phyloP scores from a whole-genome alignment of 345 rosid species.

The Corymbia maculata region DNA sequence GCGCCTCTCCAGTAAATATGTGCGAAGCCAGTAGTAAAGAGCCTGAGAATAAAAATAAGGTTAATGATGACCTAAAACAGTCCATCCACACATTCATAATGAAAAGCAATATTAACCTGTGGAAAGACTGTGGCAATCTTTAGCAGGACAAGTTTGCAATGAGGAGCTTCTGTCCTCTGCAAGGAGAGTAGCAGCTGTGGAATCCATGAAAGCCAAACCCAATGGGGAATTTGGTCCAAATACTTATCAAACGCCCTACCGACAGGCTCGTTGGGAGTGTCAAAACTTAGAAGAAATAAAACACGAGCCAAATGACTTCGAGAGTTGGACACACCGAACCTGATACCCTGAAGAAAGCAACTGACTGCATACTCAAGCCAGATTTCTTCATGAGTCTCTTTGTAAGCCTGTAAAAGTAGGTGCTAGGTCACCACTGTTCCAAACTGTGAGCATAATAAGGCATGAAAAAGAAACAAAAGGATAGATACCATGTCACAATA shows the following conservation, averaged over 20 bases:
- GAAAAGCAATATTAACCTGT: constrained; percentile 38
- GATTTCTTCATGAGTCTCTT: constrained; percentile 75
- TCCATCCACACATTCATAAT: neutral
- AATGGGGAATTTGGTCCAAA: constrained; percentile 90
- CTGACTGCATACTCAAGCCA: constrained; percentile 97
- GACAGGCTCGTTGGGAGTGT: constrained; percentile 81
- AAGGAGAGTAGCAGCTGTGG: constrained; percentile 93
- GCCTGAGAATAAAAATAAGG: constrained; percentile 39
- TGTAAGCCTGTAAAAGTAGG: constrained; percentile 51
- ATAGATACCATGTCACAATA: constrained; percentile 84
- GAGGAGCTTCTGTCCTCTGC: constrained; percentile 98
- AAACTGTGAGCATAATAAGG: neutral
- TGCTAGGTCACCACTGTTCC: neutral
- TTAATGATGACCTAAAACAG: neutral
- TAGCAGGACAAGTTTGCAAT: constrained; percentile 88
- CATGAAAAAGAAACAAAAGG: neutral
- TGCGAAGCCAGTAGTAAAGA: constrained; percentile 95
- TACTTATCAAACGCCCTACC: constrained; percentile 94
- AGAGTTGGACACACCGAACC: constrained; percentile 88
- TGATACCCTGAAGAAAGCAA: constrained; percentile 99
- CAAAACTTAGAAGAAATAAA: constrained; percentile 93
- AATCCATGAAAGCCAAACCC: constrained; percentile 99
- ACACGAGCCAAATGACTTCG: constrained; percentile 97
- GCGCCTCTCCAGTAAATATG: constrained; percentile 95
- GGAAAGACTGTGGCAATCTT: constrained; percentile 89